Conservation (phyloP, 345 rosid species). For the Angophora floribunda region DNA sequence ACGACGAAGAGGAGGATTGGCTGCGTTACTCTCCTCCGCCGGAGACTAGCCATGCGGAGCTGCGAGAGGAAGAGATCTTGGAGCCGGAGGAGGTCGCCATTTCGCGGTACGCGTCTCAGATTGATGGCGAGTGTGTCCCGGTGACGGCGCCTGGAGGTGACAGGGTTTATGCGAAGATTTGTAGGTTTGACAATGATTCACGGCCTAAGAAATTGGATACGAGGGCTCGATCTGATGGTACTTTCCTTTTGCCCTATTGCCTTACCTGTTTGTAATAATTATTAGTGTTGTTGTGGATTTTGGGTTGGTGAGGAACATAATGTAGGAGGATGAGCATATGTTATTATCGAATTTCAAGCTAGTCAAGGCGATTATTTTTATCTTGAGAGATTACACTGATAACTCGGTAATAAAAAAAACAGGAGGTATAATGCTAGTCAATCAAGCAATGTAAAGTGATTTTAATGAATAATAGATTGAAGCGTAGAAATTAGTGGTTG, state of each 20-base stretch:
- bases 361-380: not conserved
- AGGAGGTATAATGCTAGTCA: not conserved
- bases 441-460: not conserved
- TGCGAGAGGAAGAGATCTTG: conserved; percentile 5
- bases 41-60: conserved; percentile 5
- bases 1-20: conserved; percentile 49
- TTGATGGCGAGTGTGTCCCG: conserved; percentile 79
- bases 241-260: not conserved
- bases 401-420: not conserved
- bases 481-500: not conserved
- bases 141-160: conserved; percentile 82
- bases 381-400: not conserved
- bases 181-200: conserved; percentile 30
- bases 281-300: not conserved
- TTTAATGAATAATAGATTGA: not conserved
- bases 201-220: conserved; percentile 28
- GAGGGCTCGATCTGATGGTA: conserved; percentile 41
- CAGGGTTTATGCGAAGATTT: conserved; percentile 78
- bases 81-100: conserved; percentile 35
- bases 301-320: not conserved
- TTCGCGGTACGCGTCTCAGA: conserved; percentile 61
- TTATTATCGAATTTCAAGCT: not conserved
- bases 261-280: not conserved
- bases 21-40: conserved; percentile 39
- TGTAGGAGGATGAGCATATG: not conserved